phyloP scores from a whole-genome alignment of 2,329 filamentous ascomycete species.

The Tolypocladium capitatum region DNA sequence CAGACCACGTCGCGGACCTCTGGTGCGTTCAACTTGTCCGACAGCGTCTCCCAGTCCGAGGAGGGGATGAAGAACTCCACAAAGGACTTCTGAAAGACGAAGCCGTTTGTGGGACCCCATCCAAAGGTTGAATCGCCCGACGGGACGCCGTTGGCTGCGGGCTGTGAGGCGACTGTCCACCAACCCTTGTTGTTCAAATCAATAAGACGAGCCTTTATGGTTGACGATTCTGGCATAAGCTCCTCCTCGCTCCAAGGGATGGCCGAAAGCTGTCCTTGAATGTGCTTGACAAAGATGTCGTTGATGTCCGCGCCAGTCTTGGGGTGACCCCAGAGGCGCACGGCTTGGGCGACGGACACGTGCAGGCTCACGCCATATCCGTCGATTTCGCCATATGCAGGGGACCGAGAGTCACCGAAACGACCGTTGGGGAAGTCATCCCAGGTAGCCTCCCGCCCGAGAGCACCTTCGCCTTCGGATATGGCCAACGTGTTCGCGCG shows the following conservation, averaged over 20 bases:
- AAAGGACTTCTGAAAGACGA: slow-evolving; percentile 97
- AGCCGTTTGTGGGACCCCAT: slow-evolving; percentile 86
- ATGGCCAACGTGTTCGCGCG: slow-evolving; percentile 81
- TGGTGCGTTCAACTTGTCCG: slow-evolving; percentile 43
- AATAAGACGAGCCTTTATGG: slow-evolving; percentile 65
- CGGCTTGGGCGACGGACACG: slow-evolving; percentile 72
- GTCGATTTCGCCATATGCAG: slow-evolving; percentile 91
- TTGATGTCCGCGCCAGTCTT: slow-evolving; percentile 59
- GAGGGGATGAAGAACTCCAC: slow-evolving; percentile 86
- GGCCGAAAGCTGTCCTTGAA: slow-evolving; percentile 64
- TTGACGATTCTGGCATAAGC: slow-evolving; percentile 67
- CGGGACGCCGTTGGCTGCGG: slow-evolving; percentile 74
- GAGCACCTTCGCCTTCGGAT: slow-evolving; percentile 78
- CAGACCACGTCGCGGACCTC: slow-evolving; percentile 56
- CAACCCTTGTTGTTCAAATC: slow-evolving; percentile 69
- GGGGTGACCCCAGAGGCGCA: slow-evolving; percentile 75
- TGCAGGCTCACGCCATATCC: slow-evolving; percentile 96
- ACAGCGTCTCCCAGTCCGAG: slow-evolving; percentile 56
- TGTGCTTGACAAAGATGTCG: slow-evolving; percentile 65
- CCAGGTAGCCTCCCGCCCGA: slow-evolving; percentile 94
- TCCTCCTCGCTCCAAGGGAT: slow-evolving; percentile 93
- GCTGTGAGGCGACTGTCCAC: slow-evolving; percentile 95
- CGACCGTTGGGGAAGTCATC: slow-evolving; percentile 95
- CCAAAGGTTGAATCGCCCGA: slow-evolving; percentile 72
- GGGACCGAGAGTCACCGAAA: slow-evolving; percentile 86